Conservation (phyloP, 2,329 filamentous ascomycete genomes). For the Didymella glomerata region DNA sequence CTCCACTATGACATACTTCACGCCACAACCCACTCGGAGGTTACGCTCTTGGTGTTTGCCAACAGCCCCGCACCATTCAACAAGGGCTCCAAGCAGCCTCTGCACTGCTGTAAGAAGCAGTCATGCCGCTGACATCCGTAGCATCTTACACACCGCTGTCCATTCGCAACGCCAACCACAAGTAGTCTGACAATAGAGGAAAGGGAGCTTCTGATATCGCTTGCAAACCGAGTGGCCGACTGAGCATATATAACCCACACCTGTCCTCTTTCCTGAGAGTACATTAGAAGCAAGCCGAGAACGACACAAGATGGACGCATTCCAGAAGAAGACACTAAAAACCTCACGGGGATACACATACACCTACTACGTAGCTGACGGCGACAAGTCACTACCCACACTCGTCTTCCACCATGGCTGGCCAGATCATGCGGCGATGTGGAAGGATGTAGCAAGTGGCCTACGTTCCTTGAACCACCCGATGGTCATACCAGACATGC, state of each 20-base stretch:
- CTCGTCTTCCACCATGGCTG: conserved; percentile 59
- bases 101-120: conserved; percentile 1
- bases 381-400: conserved; percentile 33
- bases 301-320: conserved; percentile 33
- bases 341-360: conserved; percentile 40
- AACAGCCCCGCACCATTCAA: conserved; percentile 7
- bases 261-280: neutral
- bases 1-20: conserved; percentile 16
- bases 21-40: neutral
- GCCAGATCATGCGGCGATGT: conserved; percentile 58
- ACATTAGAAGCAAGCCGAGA: neutral
- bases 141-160: conserved; percentile 2
- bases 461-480: conserved; percentile 54
- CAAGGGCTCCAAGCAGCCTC: neutral
- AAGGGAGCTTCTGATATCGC: neutral
- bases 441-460: conserved; percentile 53
- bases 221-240: neutral
- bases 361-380: conserved; percentile 38
- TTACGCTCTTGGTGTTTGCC: neutral
- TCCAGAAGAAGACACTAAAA: conserved; percentile 40
- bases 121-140: conserved; percentile 1
- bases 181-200: neutral
- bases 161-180: neutral
- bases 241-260: neutral
- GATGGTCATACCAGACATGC: conserved; percentile 51